Conservation (phyloP, 2,329 filamentous ascomycete species). For the Trichoderma brevicompactum region DNA sequence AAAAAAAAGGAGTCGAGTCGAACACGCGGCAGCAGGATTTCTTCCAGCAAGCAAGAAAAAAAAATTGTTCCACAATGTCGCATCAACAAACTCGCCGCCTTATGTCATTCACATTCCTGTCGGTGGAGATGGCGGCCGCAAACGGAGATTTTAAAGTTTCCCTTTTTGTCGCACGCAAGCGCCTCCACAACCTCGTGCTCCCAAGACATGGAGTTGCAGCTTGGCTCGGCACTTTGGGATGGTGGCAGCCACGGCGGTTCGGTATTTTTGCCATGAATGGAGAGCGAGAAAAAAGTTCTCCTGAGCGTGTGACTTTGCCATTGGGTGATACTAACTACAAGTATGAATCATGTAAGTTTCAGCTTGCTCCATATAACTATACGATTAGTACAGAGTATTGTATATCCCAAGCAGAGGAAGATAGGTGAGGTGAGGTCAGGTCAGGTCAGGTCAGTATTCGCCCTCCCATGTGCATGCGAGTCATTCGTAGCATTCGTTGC, state of each 20-base stretch:
- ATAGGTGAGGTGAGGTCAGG: too few relatives aligned
- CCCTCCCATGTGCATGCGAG: background rate
- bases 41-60: background rate
- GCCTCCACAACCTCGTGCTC: constrained; percentile 13
- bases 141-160: constrained; percentile 5
- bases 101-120: constrained; percentile 3
- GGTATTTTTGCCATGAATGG: background rate
- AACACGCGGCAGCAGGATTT: background rate
- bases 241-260: background rate
- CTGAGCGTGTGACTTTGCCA: background rate
- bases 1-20: background rate
- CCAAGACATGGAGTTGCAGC: constrained; percentile 5
- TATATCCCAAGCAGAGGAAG: too few relatives aligned
- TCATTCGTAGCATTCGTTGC: constrained; percentile 17
- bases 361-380: too few relatives aligned
- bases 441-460: too few relatives aligned
- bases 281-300: background rate
- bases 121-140: constrained; percentile 10
- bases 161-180: background rate
- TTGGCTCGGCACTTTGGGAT: constrained; percentile 12
- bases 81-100: background rate
- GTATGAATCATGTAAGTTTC: too few relatives aligned
- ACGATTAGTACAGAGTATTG: too few relatives aligned
- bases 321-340: background rate
- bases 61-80: background rate